Evolutionary conservation across 164 flowering plant genomes (phyloP), one percentile per base, ranked within the genome.

Genomic region (Piper longum): DNA sequence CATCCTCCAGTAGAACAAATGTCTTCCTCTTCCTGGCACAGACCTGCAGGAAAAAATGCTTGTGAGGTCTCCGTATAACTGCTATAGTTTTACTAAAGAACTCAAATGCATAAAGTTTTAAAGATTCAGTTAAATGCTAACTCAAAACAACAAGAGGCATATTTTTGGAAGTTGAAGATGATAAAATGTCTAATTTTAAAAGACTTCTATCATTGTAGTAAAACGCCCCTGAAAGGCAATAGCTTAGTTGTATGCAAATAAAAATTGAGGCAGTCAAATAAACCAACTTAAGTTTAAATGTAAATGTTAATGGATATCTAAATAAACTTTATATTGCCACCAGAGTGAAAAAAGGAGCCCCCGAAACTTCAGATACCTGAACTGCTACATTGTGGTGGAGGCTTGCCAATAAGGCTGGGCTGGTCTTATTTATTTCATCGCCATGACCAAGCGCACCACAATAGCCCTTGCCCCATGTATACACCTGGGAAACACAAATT

Each of bases 391-490:
- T 75, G 68, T 61, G 78, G 73, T 81, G 77, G 43, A 92, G 87
- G 71, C 85, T 72, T 56, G 63, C 75, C 68, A 92, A 69, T 17
- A 72, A 75, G 62, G 73, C 76, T 14, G 98, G 98, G 64, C 76
- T 77, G 16, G 89, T 83, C 80, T 88, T 92, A 72, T 92, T 91
- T 69, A 70, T 83, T 80, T 92, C 98, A 72, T 92, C 96, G 54
- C 96, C 98, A 70, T 86, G 96, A 64, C 98, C 98, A 64, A 92
- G 71, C 59, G 95, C 96, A 60, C 98, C 97, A 76, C 97, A 89
- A 54, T 89, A 92, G 64, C 98, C 98, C 78, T 92, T 92, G 14
- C 97, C 98, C 97, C 98, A 92, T 48, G 95, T 92, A 67, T 89
- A 86, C 42, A 87, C 95, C 96, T 92, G 78, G 59, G 70, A 58